Evolutionary conservation across 495 filamentous ascomycete species (phyloP), one percentile per base, ranked within the genome.

Genomic region (Pseudevernia furfuracea): DNA sequence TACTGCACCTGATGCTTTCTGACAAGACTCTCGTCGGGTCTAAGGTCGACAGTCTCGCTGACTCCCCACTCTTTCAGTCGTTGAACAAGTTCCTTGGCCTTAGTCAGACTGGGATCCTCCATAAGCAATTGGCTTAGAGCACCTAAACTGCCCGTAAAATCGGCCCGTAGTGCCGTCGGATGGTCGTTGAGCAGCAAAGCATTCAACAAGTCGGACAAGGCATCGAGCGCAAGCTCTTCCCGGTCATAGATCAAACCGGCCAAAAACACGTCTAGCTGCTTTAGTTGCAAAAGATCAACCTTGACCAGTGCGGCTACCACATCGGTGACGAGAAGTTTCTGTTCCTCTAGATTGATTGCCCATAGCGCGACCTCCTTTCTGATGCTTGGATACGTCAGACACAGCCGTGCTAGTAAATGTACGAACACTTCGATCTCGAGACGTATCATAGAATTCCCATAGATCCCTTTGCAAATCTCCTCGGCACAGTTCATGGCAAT

Each of bases 1-100:
- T 97, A 97, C 69, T 95, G 89, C 76, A 96, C 84, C 68, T 96
- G 92, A 60, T 93, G 88, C 53, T 84, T 83, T 69, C 85, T 85
- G 19, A 80, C 73, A 61, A 76, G 68, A 30, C 84, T 77, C 59
- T 84, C 81, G 63, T 76, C 81, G 46, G 79, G 71, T 43, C 76
- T 74, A 55, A 75, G 71, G 64, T 78, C 77, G 59, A 79, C 71
- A 46, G 76, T 71, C 59, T 86, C 82, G 2, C 81, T 79, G 11
- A 85, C 75, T 6, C 85, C 84, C 44, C 82, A 84, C 62, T 79
- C 79, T 38, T 84, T 83, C 52, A 97, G 77, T 69, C 91, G 92
- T 61, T 82, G 78, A 69, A 90, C 84, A 56, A 97, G 81, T 44
- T 87, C 79, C 60, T 86, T 80, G 5, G 84, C 89, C 3, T 78